Evolutionary conservation across 2,329 filamentous ascomycete species (phyloP), one percentile per base, ranked within the genome.

Genomic region (Pleoardoris graminearum): DNA sequence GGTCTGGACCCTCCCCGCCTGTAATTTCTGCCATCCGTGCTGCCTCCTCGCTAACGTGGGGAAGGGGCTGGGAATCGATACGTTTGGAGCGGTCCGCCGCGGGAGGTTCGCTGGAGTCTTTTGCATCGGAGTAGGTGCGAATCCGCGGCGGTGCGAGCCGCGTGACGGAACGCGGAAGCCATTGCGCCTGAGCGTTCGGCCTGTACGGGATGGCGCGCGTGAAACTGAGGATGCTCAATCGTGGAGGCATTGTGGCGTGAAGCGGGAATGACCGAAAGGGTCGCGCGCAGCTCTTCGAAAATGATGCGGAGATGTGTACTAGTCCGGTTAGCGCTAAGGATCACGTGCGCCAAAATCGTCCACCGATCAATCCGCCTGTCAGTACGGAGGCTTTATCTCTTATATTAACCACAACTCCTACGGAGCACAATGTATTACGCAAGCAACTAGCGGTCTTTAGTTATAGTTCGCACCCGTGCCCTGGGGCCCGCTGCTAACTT

Each of bases 41-140:
- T 27, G 85, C 85, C 69, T 89, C 85, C 66, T 88, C 83, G 57
- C 81, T 86, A 25, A 87, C 82, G 74, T 85, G 80, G 36, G 82
- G 81, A 48, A 85, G 72, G 25, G 69, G 64, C 38, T 78, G 59
- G 14, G 68, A 56, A 45, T 70, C 66, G 25, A 60, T 54, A 48
- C 62, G 61, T 48, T 67, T 67, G n/a, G 66, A 60, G 56, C 65
- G 57, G 60, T 70, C 63, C 54, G 60, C 56, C 32, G 63, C 51
- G 55, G 72, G 55, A 61, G 65, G 33, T 51, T 64, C 53, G 55
- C 65, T 57, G 22, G 33, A 19, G 12, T 65, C 61, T 59, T 71
- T 66, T n/a, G 65, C 57, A 50, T 68, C 66, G 14, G 69, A 64
- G 52, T 67, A 71, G 35, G 55, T 44, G 48, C 70, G 69, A 46